Evolutionary conservation across 345 rosid genomes (phyloP).

Genomic region (Brassica incana): DNA sequence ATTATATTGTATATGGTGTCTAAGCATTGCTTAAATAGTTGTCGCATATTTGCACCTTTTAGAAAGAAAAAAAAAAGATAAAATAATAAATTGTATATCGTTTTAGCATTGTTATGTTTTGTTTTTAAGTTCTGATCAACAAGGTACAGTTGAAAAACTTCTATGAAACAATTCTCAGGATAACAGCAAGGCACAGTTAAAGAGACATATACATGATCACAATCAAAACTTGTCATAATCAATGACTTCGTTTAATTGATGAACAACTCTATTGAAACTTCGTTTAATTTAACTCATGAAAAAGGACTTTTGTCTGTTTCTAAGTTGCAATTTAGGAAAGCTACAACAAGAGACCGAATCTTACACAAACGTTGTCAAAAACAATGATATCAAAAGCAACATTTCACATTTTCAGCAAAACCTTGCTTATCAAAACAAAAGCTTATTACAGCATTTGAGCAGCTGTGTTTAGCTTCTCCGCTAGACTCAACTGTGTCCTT

Average conservation of each 20-base stretch:
- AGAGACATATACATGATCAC: neutral
- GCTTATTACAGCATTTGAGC: slow-evolving; percentile 68
- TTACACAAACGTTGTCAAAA: slow-evolving; percentile 19
- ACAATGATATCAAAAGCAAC: slow-evolving; percentile 10
- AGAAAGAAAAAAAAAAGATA: no score
- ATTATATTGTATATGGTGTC: no score
- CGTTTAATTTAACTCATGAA: neutral
- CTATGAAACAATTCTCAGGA: no score
- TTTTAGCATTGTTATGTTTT: no score
- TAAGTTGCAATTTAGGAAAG: slow-evolving; percentile 18
- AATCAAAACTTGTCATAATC: neutral
- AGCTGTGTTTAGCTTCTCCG: slow-evolving; percentile 91
- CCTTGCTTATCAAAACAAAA: neutral
- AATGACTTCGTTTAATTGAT: neutral
- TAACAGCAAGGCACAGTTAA: no score
- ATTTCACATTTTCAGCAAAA: slow-evolving; percentile 17
- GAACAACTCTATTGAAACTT: neutral
- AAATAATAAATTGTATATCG: no score
- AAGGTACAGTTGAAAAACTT: no score
- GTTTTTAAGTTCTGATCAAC: no score
- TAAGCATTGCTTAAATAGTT: no score
- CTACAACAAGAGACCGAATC: slow-evolving; percentile 32
- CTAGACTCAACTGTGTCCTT: slow-evolving; percentile 88
- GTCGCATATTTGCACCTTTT: no score
- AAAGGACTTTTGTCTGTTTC: neutral